These are phyloP conservation scores for Ampelomyces quisqualis DNA, from an alignment of 2,329 filamentous ascomycete genomes.

Conservation along the genomic window DNA sequence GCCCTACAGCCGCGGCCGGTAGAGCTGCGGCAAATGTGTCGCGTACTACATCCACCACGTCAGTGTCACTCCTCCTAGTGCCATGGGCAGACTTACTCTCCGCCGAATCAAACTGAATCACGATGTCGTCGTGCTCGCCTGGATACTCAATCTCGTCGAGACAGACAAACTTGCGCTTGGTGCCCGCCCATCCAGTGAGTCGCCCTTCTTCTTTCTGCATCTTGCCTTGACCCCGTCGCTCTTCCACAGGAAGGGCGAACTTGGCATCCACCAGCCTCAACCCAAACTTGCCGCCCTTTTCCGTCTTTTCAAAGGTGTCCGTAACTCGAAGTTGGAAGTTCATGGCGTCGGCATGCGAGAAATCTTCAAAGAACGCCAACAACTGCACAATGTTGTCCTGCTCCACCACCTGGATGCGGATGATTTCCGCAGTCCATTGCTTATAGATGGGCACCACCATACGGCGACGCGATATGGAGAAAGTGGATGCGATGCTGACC, in stretches of 20 bases:
- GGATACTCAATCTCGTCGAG: conserved; percentile 86
- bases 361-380: conserved; percentile 84
- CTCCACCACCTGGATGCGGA: conserved; percentile 76
- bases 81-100: conserved; percentile 58
- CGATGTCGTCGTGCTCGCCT: conserved; percentile 89
- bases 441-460: conserved; percentile 94
- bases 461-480: conserved; percentile 78
- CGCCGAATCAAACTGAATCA: conserved; percentile 78
- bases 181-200: conserved; percentile 52
- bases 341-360: conserved; percentile 83
- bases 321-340: conserved; percentile 83
- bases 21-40: conserved; percentile 50
- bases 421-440: conserved; percentile 83
- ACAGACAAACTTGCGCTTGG: conserved; percentile 74
- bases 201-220: conserved; percentile 51
- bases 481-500: conserved; percentile 61
- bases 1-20: conserved; percentile 46
- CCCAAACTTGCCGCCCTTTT: conserved; percentile 60
- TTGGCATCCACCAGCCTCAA: conserved; percentile 86
- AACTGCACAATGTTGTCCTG: conserved; percentile 76
- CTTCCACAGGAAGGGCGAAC: conserved; percentile 72
- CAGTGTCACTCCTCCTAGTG: conserved; percentile 14
- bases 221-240: conserved; percentile 52
- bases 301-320: conserved; percentile 70
- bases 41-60: conserved; percentile 44